Conservation (phyloP, 768 basidiomycete species). For the Mycena olivaceomarginata region DNA sequence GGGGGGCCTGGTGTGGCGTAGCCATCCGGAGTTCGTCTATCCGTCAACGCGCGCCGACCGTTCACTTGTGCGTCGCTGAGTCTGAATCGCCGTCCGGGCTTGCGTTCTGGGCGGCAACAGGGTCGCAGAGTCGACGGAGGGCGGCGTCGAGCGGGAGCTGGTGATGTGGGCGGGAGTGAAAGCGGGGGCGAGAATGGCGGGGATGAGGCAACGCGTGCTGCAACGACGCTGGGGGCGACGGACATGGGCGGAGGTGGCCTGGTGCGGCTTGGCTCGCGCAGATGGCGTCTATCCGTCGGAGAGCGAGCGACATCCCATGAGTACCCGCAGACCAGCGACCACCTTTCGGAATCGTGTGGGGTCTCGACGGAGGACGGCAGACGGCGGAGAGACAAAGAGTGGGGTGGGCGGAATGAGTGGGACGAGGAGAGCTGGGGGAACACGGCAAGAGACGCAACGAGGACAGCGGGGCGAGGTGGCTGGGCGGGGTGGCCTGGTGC, state of each 20-base stretch:
- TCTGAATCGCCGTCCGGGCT: not conserved
- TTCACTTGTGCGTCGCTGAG: not conserved
- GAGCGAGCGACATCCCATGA: not conserved
- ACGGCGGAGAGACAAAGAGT: not conserved
- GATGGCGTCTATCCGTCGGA: not conserved
- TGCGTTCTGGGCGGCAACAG: not conserved
- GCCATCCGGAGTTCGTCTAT: conserved; percentile 5
- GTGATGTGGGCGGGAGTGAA: not conserved
- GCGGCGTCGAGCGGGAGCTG: conserved; percentile 20
- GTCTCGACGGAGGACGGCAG: not conserved
- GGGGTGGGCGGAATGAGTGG: not conserved
- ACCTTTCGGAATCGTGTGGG: not conserved
- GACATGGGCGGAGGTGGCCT: not conserved
- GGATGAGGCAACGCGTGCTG: not conserved
- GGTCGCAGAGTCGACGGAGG: not conserved
- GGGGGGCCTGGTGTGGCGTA: not conserved
- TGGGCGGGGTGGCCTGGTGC: not conserved
- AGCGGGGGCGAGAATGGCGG: not conserved
- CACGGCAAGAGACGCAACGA: not conserved
- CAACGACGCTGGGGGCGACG: not conserved
- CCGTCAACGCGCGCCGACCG: not conserved
- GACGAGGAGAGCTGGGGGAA: not conserved
- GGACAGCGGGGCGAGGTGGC: conserved; percentile 5
- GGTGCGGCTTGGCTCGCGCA: not conserved
- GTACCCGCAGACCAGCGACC: not conserved